Evolutionary conservation across 805 yeast species (phyloP).

Genomic region (Suhomyces sp.): DNA sequence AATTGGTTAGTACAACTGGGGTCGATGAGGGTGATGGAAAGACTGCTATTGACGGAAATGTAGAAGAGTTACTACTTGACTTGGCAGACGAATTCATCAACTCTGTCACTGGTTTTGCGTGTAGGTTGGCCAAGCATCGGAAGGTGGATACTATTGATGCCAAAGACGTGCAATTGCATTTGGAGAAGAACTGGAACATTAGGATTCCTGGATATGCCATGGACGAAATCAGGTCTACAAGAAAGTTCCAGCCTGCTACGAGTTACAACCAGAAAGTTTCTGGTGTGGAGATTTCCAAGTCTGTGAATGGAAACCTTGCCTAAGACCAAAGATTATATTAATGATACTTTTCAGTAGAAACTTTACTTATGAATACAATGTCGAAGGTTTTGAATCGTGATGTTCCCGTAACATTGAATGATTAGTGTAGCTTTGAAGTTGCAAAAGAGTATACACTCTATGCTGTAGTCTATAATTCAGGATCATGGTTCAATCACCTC

Average conservation of each 20-base stretch:
- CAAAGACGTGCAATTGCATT: conserved; percentile 85
- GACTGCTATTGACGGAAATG: conserved; percentile 90
- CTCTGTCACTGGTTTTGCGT: conserved; percentile 89
- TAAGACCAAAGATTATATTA: not conserved
- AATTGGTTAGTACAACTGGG: conserved; percentile 78
- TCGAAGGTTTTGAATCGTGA: too few relatives aligned
- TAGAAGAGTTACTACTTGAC: conserved; percentile 85
- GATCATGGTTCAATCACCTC: too few relatives aligned
- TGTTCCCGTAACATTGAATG: too few relatives aligned
- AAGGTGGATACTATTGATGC: conserved; percentile 84
- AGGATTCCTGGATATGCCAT: conserved; percentile 90
- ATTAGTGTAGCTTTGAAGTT: too few relatives aligned
- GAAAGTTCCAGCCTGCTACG: conserved; percentile 68
- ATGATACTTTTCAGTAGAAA: too few relatives aligned
- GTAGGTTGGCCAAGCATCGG: conserved; percentile 92
- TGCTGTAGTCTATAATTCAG: too few relatives aligned
- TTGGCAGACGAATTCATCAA: conserved; percentile 94
- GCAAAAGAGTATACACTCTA: too few relatives aligned
- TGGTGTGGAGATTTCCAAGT: conserved; percentile 64
- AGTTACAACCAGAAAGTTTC: conserved; percentile 65
- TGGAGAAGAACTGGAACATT: conserved; percentile 93
- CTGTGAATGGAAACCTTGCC: conserved; percentile 49
- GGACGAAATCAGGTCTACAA: conserved; percentile 80
- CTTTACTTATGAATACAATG: too few relatives aligned
- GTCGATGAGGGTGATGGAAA: conserved; percentile 90